Evolutionary conservation across 441 rosid species (phyloP), one percentile per base, ranked within the genome.

Genomic region (Aleurites moluccanus): DNA sequence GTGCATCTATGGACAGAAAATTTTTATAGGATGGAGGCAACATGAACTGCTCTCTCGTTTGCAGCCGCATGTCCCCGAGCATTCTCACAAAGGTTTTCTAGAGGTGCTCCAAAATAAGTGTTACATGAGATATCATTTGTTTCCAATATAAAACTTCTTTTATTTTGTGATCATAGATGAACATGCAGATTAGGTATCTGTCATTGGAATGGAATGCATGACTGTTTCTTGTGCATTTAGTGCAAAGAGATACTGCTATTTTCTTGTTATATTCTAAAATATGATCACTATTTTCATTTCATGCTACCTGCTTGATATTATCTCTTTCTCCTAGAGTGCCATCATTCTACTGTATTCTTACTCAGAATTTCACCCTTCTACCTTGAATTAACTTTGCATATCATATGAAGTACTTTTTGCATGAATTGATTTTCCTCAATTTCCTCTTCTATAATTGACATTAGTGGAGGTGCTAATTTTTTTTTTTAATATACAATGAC

Each of bases 21-120:
- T 89, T 59, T 89, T 90, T 75, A 74, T 88, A 25, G 94, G 90
- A 64, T 88, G 95, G 97, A 91, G 92, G 79, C 94, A 84, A 59
- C 87, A 86, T 14, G 86, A 86, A 82, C 77, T 92, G 69, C 71
- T 88, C 59, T 82, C 92, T 28, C 91, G 93, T 72, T 77, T 92
- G 84, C 86, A 80, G 77, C 78, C 86, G 42, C 83, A 72, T 75
- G 75, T 88, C 23, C 79, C 84, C 0, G 86, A 80, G 71, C 81
- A 84, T 67, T 72, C 74, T 53, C 86, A 85, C 25, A 83, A 67
- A 59, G 64, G 74, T 77, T 83, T 79, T 63, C 83, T 80, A 50
- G 88, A 91, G 89, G 86, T 88, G 79, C 30, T 64, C 52, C 59
- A 59, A 16, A 14, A 40, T 81, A 66, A 69, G 60, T 75, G 30